phyloP scores from a whole-genome alignment of 2,329 filamentous ascomycete genomes.

The Ophiostoma fasciatum region DNA sequence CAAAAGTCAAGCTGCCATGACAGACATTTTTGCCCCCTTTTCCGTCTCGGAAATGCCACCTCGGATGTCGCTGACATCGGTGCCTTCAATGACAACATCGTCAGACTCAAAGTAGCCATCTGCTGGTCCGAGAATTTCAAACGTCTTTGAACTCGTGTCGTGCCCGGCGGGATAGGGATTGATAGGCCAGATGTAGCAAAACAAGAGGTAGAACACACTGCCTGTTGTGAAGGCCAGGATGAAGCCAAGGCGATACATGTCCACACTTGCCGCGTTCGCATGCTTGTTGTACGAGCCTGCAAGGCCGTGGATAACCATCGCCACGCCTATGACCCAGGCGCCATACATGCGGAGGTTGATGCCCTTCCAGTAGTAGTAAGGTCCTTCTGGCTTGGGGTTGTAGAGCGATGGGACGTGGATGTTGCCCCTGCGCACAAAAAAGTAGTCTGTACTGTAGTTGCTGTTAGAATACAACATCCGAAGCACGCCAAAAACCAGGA shows the following conservation, averaged over 20 bases:
- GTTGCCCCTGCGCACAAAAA: slow-evolving; percentile 20
- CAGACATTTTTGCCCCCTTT: too few species aligned
- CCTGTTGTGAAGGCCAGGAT: slow-evolving; percentile 18
- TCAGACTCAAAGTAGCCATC: slow-evolving; percentile 4
- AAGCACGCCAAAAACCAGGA: neutral
- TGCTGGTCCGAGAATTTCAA: neutral
- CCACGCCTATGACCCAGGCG: slow-evolving; percentile 20
- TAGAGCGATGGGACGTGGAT: slow-evolving; percentile 20
- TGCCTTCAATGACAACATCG: neutral
- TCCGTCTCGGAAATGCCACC: too few species aligned
- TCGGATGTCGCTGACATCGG: too few species aligned
- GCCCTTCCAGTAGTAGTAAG: slow-evolving; percentile 20
- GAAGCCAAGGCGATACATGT: slow-evolving; percentile 20
- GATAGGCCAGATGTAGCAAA: slow-evolving; percentile 22
- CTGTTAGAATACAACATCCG: neutral
- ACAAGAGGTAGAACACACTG: slow-evolving; percentile 18
- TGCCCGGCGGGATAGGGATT: neutral
- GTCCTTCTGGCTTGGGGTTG: slow-evolving; percentile 16
- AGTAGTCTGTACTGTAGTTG: slow-evolving; percentile 14
- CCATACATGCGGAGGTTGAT: slow-evolving; percentile 21
- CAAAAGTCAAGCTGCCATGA: too few species aligned
- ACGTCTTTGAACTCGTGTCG: neutral
- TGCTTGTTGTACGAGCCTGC: slow-evolving; percentile 17
- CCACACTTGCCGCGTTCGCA: slow-evolving; percentile 17
- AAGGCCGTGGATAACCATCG: slow-evolving; percentile 21